These are phyloP conservation scores for Metrosideros polymorpha DNA, from an alignment of 441 rosid genomes.

Conservation along the genomic window DNA sequence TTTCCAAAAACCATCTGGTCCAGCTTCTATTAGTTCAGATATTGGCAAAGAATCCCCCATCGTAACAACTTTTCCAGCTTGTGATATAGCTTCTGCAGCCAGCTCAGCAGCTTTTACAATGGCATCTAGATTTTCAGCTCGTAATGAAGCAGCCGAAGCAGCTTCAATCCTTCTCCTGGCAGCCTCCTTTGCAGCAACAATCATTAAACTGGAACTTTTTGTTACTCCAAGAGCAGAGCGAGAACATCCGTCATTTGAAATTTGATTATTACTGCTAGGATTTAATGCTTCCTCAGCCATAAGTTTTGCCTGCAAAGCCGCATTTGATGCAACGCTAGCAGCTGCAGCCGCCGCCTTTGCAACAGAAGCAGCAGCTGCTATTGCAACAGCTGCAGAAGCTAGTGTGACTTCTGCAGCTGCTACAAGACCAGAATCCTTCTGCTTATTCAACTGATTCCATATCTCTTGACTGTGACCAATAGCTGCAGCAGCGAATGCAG, in stretches of 20 bases:
- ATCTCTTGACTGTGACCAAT: conserved; percentile 53
- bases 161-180: conserved; percentile 88
- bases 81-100: conserved; percentile 92
- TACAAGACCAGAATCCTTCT: conserved; percentile 41
- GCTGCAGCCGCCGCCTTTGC: conserved; percentile 99
- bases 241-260: conserved; percentile 19
- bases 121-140: conserved; percentile 94
- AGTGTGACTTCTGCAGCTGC: conserved; percentile 57
- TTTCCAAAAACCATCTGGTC: conserved; percentile 73
- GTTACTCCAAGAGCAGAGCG: conserved; percentile 25
- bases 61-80: conserved; percentile 89
- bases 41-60: conserved; percentile 73
- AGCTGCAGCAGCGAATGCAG: conserved; percentile 74
- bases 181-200: conserved; percentile 84
- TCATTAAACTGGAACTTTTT: conserved; percentile 49
- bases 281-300: conserved; percentile 85
- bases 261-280: conserved; percentile 18
- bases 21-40: conserved; percentile 54
- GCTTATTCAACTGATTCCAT: conserved; percentile 70
- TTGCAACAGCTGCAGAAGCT: conserved; percentile 75
- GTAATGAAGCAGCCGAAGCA: conserved; percentile 86
- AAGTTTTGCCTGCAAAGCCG: conserved; percentile 89
- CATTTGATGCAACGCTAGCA: conserved; percentile 86
- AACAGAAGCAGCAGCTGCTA: conserved; percentile 90
- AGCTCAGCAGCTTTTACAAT: conserved; percentile 93